These are phyloP conservation scores for Pharus latifolius DNA, from an alignment of 176 grass and related monocot genomes.

Conservation along the genomic window DNA sequence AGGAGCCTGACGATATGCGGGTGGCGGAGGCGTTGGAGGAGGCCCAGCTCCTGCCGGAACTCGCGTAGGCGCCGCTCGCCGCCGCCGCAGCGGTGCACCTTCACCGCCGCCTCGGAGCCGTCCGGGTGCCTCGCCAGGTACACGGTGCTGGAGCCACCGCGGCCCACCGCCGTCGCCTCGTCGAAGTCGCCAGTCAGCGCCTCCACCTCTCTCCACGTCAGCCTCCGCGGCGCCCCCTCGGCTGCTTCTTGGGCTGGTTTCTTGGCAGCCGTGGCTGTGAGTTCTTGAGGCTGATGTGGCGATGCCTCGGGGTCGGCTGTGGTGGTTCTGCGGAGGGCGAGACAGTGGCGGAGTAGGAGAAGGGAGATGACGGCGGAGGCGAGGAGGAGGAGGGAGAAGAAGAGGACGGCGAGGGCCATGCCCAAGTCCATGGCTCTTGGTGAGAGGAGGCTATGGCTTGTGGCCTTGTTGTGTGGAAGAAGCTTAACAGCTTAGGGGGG, in stretches of 20 bases:
- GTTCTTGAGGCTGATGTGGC: neutral
- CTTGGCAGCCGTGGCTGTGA: neutral
- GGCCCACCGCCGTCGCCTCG: constrained; percentile 50
- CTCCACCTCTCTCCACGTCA: constrained; percentile 53
- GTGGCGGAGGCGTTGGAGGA: constrained; percentile 63
- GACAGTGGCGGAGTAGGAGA: constrained; percentile 16
- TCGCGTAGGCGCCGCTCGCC: constrained; percentile 39
- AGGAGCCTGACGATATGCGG: constrained; percentile 55
- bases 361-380: constrained; percentile 14
- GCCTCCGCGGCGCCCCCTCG: constrained; percentile 13
- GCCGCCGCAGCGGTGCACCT: constrained; percentile 58
- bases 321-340: neutral
- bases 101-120: constrained; percentile 32
- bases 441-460: no score
- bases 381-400: constrained; percentile 31
- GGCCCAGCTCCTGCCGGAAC: constrained; percentile 74
- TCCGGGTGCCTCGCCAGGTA: constrained; percentile 34
- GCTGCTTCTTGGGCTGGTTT: neutral
- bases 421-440: constrained; percentile 18
- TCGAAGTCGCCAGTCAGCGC: constrained; percentile 53
- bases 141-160: constrained; percentile 76
- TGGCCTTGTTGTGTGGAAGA: no score
- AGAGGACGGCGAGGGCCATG: constrained; percentile 34
- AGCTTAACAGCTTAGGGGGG: no score
- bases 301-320: neutral